Evolutionary conservation across 768 basidiomycete species (phyloP).

Genomic region (Fistulinella prunicolor): DNA sequence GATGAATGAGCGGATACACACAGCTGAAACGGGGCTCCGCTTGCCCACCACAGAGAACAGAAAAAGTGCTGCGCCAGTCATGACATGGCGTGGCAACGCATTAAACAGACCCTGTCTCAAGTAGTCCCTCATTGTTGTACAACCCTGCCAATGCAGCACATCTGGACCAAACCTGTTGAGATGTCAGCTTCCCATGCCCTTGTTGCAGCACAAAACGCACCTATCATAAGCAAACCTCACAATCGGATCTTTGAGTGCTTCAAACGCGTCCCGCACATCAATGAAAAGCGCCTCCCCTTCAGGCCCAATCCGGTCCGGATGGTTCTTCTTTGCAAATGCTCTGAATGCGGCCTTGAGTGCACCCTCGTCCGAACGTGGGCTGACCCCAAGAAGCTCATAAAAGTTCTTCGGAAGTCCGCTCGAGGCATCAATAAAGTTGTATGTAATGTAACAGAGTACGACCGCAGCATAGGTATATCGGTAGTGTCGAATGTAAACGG

Average conservation of each 20-base stretch:
- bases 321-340: constrained; percentile 67
- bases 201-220: constrained; percentile 40
- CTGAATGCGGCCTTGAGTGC: constrained; percentile 72
- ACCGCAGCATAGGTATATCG: constrained; percentile 61
- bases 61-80: constrained; percentile 53
- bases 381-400: constrained; percentile 70
- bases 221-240: constrained; percentile 85
- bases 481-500: constrained; percentile 54
- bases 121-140: constrained; percentile 68
- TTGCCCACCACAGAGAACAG: constrained; percentile 62
- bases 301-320: constrained; percentile 70
- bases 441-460: constrained; percentile 62
- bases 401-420: constrained; percentile 65
- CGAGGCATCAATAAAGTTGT: constrained; percentile 59
- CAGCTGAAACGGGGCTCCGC: constrained; percentile 59
- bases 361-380: constrained; percentile 59
- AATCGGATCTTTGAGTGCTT: constrained; percentile 73
- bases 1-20: constrained; percentile 38
- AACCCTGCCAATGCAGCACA: constrained; percentile 63
- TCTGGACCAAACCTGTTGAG: constrained; percentile 69
- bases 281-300: constrained; percentile 66
- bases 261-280: constrained; percentile 66
- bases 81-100: constrained; percentile 64
- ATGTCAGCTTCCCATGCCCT: background rate
- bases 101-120: constrained; percentile 61